Percentiles rank a stretch among this genome's conserved stretches.
phyloP scores from a whole-genome alignment of 2,329 filamentous ascomycete species.

The Canariomyces notabilis region DNA sequence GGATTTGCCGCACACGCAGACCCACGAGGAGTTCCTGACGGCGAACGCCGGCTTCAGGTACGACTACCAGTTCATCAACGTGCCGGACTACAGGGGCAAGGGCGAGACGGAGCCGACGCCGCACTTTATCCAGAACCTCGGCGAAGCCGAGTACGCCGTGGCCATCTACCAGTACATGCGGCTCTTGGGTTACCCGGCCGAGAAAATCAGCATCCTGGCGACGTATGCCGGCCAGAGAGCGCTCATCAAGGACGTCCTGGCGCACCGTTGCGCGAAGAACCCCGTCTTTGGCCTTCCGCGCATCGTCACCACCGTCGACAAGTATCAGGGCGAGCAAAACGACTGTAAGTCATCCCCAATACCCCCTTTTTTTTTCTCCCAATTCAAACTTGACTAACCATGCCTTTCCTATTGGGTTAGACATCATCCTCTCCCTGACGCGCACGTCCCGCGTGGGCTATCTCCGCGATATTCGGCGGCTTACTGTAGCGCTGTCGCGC shows the following conservation, averaged over 20 bases:
- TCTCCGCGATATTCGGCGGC: conserved; percentile 82
- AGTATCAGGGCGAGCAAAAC: conserved; percentile 98
- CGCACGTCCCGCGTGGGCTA: conserved; percentile 87
- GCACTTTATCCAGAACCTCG: conserved; percentile 94
- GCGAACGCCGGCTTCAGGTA: conserved; percentile 91
- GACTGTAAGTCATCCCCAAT: conserved; percentile 66
- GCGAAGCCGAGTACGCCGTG: conserved; percentile 94
- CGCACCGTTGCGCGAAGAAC: conserved; percentile 76
- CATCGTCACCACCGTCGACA: conserved; percentile 91
- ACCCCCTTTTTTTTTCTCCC: neutral
- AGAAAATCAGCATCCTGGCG: conserved; percentile 79
- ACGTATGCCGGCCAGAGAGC: conserved; percentile 92
- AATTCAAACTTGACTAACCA: neutral
- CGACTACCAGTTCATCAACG: conserved; percentile 95
- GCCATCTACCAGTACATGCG: conserved; percentile 98
- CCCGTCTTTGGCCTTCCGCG: conserved; percentile 83
- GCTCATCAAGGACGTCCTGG: conserved; percentile 80
- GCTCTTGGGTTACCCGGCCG: conserved; percentile 81
- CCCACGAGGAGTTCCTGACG: conserved; percentile 62
- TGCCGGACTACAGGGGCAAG: conserved; percentile 83
- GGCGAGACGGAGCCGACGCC: conserved; percentile 87
- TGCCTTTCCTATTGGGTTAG: conserved; percentile 39
- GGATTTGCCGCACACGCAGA: conserved; percentile 71
- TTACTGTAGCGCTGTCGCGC: conserved; percentile 91
- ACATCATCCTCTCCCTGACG: conserved; percentile 89